Evolutionary conservation across 83 land plant genomes (phyloP), one percentile per base, ranked within the genome.

Genomic region (Thuja plicata): DNA sequence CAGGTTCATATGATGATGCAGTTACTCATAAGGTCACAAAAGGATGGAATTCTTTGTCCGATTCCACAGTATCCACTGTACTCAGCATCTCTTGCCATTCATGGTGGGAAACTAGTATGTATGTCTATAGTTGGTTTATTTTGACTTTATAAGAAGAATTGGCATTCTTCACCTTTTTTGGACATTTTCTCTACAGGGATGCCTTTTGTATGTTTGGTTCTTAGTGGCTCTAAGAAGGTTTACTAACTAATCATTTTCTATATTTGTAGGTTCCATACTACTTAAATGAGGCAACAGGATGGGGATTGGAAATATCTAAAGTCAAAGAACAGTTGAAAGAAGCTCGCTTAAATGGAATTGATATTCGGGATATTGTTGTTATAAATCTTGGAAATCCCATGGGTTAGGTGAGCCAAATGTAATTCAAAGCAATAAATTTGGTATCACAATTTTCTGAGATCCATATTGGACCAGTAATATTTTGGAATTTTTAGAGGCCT

Each of bases 331-430:
- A 97, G 87, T 88, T 98, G 88, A 93, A 96, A 89, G 90, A 86
- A 82, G 98, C 99, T 17, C 92, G 93, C 88, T 91, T 93, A 71
- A 91, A 94, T 88, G 99, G 99, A 48, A 93, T 93, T 8, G 89
- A 85, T 85, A 98, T 98, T 85, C 92, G 99, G 88, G 99, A 99
- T 52, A 88, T 98, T 89, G 99, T 96, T 54, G 98, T 98, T 45
- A 98, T 98, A 90, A 98, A 98, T 90, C 99, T 99, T n/a, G 99
- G 99, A 89, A 98, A 98, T 89, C 99, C 99, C 12, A 98, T 99
- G 12, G 99, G 99, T 57, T 99, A 98, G 98, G 99, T 98, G 60
- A 87, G 88, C 73, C 79, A 76, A 16, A 32, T 1, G 45, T 50
- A 13, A 13, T 27, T 84, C 34, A 84, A 50, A 50, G 54, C 38